phyloP scores from a whole-genome alignment of 148 eudicot genomes.

The Spergularia bocconei region DNA sequence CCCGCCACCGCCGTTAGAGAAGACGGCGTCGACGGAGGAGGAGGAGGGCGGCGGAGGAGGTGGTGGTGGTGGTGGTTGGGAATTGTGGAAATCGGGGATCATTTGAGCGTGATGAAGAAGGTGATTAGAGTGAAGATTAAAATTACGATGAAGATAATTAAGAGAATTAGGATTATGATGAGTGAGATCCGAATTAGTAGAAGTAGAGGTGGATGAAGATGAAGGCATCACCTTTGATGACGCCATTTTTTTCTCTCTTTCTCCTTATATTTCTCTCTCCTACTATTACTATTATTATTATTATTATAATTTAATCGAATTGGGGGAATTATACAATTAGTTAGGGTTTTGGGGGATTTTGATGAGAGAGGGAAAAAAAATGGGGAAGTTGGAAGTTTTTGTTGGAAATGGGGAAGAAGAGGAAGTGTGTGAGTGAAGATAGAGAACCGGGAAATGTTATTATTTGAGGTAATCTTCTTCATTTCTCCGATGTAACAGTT shows the following conservation, averaged over 20 bases:
- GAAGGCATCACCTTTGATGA: constrained; percentile 55
- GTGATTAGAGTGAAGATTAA: constrained; percentile 12
- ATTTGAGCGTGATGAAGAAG: constrained; percentile 22
- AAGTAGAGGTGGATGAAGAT: constrained; percentile 21
- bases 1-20: not conserved
- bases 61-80: not conserved
- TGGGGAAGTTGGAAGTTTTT: no score
- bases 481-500: no score
- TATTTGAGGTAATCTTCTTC: no score
- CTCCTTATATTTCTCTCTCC: not conserved
- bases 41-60: not conserved
- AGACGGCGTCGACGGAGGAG: not conserved
- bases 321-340: not conserved
- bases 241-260: constrained; percentile 37
- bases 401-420: not conserved
- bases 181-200: constrained; percentile 46
- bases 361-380: no score
- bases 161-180: constrained; percentile 5
- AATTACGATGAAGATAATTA: not conserved
- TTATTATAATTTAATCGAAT: not conserved
- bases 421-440: not conserved
- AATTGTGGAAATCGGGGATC: constrained; percentile 31
- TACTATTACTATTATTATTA: no score
- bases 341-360: no score
- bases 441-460: no score